Base-by-base conservation (phyloP, 106 monocot species). In the Cymbidium sinense region DNA sequence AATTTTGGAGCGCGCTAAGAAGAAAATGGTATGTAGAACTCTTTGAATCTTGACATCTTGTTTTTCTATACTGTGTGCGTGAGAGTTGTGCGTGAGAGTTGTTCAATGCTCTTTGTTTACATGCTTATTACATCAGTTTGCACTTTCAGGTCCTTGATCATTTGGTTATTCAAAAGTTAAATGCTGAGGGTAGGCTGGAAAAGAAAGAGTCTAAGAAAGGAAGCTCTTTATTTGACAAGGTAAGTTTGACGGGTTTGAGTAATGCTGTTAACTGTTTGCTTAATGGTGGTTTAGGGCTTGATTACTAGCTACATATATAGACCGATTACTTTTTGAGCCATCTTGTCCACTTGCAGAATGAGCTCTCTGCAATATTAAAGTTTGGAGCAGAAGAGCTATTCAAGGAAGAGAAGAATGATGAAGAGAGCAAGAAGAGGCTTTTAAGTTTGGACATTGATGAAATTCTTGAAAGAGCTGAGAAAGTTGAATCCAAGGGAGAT, bases 401-500 rank as follows among this genome's bases (percentile, higher is more conserved):
- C 43, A 99, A 99, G 85, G 98, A 99, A 83, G 95, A 99, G 23
- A 99, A 86, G 64, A 92, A 87, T 90, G 98, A 99, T 75, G 98
- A 99, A 85, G 98, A 99, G 39, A 95, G 80, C 83, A 99, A 99
- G 77, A 90, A 83, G 78, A 71, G 43, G 75, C 88, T 99, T 67
- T 92, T 95, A 87, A 92, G 92, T 75, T 90, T 99, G 95, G 98
- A 99, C 76, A 99, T 99, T 81, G 98, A 99, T 89, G 98, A 99
- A 87, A 99, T 99, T 77, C 95, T 99, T 85, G 95, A 99, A 83
- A 92, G 98, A 82, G 98, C 98, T 74, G 98, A 99, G 82, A 99
- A 99, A 84, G 87, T 99, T 84, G 98, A 99, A 82, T 79, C 92
- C 20, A 99, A 99, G 77, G 87, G 36, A 29, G 81, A 77, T 55